Evolutionary conservation across 164 flowering plant species (phyloP).

Genomic region (Cinnamomum micranthum): DNA sequence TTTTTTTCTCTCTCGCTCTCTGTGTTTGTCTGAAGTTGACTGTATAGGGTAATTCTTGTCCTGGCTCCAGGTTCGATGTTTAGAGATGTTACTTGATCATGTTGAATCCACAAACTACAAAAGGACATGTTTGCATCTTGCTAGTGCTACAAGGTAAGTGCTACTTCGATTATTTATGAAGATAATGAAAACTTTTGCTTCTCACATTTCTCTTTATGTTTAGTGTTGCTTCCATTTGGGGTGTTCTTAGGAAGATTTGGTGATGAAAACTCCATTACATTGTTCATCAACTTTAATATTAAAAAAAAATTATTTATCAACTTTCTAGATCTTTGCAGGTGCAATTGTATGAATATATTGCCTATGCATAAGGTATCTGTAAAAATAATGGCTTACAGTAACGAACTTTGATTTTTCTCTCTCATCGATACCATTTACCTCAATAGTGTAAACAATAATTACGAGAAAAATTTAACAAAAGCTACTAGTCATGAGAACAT

Average conservation of each 20-base stretch:
- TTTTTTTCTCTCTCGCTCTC: slow-evolving; percentile 16
- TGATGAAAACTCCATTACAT: neutral
- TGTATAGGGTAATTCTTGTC: neutral
- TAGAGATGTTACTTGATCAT: slow-evolving; percentile 73
- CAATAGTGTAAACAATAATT: neutral
- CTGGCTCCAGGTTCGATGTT: slow-evolving; percentile 75
- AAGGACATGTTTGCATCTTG: slow-evolving; percentile 83
- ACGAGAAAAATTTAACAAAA: neutral
- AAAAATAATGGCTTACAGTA: neutral
- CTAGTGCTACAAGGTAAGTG: slow-evolving; percentile 73
- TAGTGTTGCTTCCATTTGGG: no score
- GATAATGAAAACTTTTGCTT: neutral
- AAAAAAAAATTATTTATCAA: no score
- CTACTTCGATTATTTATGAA: neutral
- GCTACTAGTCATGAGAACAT: neutral
- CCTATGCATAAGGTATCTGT: neutral
- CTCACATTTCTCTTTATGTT: neutral
- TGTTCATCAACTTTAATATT: neutral
- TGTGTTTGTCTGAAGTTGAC: neutral
- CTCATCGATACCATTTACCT: neutral
- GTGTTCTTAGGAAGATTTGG: neutral
- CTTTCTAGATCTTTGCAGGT: neutral
- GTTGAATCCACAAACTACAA: slow-evolving; percentile 75
- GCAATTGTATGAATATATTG: neutral
- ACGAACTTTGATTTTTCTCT: neutral